phyloP scores from a whole-genome alignment of 805 yeast genomes.

The Scheffersomyces stipitis region DNA sequence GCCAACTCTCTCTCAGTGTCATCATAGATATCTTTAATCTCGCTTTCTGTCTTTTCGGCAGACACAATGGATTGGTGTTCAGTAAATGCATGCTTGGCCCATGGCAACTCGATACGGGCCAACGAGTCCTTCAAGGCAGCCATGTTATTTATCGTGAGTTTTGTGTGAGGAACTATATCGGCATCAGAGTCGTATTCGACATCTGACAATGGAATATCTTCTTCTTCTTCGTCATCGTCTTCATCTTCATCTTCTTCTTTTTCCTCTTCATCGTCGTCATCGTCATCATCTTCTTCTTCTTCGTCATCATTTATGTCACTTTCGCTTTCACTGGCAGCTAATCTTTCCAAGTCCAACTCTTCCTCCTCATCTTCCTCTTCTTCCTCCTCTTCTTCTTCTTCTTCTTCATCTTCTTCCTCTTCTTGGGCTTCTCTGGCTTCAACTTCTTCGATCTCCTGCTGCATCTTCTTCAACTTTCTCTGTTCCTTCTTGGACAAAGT shows the following conservation, averaged over 20 bases:
- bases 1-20: conserved; percentile 96
- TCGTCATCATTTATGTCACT: conserved; percentile 35
- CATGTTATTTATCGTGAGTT: conserved; percentile 81
- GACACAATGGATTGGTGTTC: conserved; percentile 81
- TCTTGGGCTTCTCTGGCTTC: conserved; percentile 26
- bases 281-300: conserved; percentile 32
- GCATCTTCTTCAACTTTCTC: conserved; percentile 55
- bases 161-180: conserved; percentile 89
- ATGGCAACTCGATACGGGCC: conserved; percentile 65
- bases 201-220: conserved; percentile 84
- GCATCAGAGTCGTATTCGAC: conserved; percentile 93
- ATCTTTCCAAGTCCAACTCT: conserved; percentile 49
- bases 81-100: conserved; percentile 66
- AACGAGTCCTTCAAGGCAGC: conserved; percentile 77
- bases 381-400: conserved; percentile 41
- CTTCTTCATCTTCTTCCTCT: conserved; percentile 32
- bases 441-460: conserved; percentile 27
- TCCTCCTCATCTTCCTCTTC: conserved; percentile 47
- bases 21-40: conserved; percentile 85
- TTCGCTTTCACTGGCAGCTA: conserved; percentile 57
- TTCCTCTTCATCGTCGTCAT: conserved; percentile 44
- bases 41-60: conserved; percentile 56
- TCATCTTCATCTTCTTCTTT: conserved; percentile 56
- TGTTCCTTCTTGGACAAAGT: conserved; percentile 63
- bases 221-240: conserved; percentile 63